These are phyloP conservation scores for Lipomyces chichibuensis DNA, from an alignment of 805 yeast species.

Conservation along the genomic window DNA sequence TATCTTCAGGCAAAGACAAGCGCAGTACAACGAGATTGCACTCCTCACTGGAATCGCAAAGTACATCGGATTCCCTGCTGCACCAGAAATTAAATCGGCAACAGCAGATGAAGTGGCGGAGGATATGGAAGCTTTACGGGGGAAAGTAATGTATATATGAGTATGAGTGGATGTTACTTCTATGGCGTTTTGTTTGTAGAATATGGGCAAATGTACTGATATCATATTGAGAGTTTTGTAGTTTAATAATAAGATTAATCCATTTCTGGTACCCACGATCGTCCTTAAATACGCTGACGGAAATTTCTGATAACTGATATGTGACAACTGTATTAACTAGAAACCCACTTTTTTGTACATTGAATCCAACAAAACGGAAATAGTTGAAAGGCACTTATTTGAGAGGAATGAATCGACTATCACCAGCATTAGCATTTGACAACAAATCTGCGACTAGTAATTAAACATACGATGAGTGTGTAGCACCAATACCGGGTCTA, in stretches of 20 bases:
- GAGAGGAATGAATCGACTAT: conserved; percentile 40
- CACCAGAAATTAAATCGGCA: conserved; percentile 68
- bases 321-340: background rate
- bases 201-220: background rate
- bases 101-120: conserved; percentile 71
- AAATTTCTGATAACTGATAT: background rate
- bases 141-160: conserved; percentile 14
- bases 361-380: conserved; percentile 4
- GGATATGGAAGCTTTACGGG: conserved; percentile 71
- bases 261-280: background rate
- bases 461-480: conserved; percentile 53
- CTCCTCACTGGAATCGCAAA: conserved; percentile 66
- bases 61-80: conserved; percentile 79
- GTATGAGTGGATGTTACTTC: conserved; percentile 6
- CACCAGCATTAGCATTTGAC: background rate
- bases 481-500: conserved; percentile 77
- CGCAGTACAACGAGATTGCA: conserved; percentile 69
- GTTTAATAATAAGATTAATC: background rate
- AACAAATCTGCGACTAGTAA: background rate
- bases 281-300: background rate
- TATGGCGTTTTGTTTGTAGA: background rate
- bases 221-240: background rate
- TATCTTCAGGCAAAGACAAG: conserved; percentile 68
- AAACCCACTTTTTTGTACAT: conserved; percentile 25
- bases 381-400: conserved; percentile 30